Base-by-base conservation (phyloP, 331 rosid genomes). In the Phaseolus coccineus region DNA sequence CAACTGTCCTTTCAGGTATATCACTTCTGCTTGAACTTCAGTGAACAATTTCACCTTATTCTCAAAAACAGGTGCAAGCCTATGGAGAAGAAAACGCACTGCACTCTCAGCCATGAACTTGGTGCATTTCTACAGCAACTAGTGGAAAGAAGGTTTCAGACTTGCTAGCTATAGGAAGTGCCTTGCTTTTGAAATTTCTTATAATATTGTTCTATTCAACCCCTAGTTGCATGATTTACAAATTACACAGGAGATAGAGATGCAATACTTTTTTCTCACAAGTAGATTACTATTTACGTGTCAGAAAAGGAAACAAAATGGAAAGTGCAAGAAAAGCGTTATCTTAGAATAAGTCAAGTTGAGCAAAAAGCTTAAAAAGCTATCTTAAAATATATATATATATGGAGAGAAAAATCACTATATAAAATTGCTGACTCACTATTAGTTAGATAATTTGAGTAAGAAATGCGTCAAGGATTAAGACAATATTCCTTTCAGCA, bases 51-150 rank as follows among this genome's bases (percentile, higher is more conserved):
- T 82, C 80, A 78, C 48, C 78, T 80, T 66, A 7, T 61, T 78
- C 30, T 83, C 76, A 42, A 86, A 28, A 3, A 81, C 50, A 40
- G 85, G 75, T 4, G 6, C 59, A 55, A 90, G 73, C 71, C 79
- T 88, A 69, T 80, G 66, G 40, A 90, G 87, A 64, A 90, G 82
- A 73, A 84, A 90, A 10, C 15, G 4, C 42, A 84, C 89, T 0
- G 87, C 85, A 73, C 66, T 72, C 69, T 86, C 88, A 50, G 84
- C 80, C 87, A 86, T 86, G 61, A 30, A 62, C 57, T 65, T 53
- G n/a, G 40, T 27, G 65, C 67, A 71, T 78, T 55, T 72, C 66
- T 48, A 51, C 71, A 71, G 71, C 57, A 56, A 24, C 51, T 65
- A n/a, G 33, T 56, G 25, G 65, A 52, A 74, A 62, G 35, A 44